Conservation (phyloP, 441 rosid species). For the Brassica hybrid region DNA sequence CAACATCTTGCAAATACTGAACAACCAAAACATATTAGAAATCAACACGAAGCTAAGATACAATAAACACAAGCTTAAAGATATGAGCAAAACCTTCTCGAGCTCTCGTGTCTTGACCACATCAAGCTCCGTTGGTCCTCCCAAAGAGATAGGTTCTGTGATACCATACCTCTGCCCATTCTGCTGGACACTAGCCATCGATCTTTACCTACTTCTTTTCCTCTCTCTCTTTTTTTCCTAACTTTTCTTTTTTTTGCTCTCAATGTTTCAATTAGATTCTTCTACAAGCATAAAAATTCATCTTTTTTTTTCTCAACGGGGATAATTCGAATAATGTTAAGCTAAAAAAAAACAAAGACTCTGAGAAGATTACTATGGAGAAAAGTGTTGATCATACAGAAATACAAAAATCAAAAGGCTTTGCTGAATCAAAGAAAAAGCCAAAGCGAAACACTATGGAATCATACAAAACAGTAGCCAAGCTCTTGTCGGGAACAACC, state of each 20-base stretch:
- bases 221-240: slow-evolving; percentile 5
- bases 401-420: slow-evolving; percentile 15
- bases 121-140: slow-evolving; percentile 92
- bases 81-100: slow-evolving; percentile 68
- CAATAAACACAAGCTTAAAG: slow-evolving; percentile 18
- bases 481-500: slow-evolving; percentile 32
- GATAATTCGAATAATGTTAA: slow-evolving; percentile 31
- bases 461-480: slow-evolving; percentile 39
- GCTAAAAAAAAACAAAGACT: slow-evolving; percentile 38
- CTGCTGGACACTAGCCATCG: slow-evolving; percentile 74
- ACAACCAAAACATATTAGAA: slow-evolving; percentile 20
- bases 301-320: slow-evolving; percentile 13
- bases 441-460: slow-evolving; percentile 1
- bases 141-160: slow-evolving; percentile 91
- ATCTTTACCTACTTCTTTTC: no score
- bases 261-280: slow-evolving; percentile 34
- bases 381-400: slow-evolving; percentile 42
- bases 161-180: slow-evolving; percentile 76
- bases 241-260: slow-evolving; percentile 7
- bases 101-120: slow-evolving; percentile 74
- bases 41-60: not conserved
- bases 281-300: no score
- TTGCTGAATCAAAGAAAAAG: slow-evolving; percentile 20
- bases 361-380: slow-evolving; percentile 39
- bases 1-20: slow-evolving; percentile 82